Percentiles rank a stretch among this genome's conserved stretches.
Conservation (phyloP, 1,284 basidiomycete genomes). For the Leccinum angustisporum region DNA sequence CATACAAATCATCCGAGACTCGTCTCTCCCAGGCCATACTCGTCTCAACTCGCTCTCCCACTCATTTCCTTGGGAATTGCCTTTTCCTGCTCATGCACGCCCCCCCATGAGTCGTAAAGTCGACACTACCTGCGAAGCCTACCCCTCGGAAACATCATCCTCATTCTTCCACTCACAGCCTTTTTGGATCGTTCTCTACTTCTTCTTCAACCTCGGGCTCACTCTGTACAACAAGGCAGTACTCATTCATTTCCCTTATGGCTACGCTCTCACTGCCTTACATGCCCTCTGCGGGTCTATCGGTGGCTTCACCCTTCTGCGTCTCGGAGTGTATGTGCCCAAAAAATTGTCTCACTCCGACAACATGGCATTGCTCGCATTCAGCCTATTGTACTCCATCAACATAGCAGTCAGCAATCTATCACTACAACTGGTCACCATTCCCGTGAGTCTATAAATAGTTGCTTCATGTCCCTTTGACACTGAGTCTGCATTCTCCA, state of each 20-base stretch:
- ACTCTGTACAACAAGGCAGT: conserved; percentile 93
- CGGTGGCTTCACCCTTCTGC: conserved; percentile 73
- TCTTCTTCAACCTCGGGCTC: conserved; percentile 84
- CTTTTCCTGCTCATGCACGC: conserved; percentile 16
- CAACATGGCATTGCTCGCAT: conserved; percentile 66
- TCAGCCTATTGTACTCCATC: conserved; percentile 86
- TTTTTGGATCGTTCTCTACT: conserved; percentile 80
- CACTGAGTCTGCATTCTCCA: conserved; percentile 30
- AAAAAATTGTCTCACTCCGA: conserved; percentile 57
- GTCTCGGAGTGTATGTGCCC: conserved; percentile 61
- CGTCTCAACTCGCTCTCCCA: conserved; percentile 5
- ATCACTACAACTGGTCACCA: conserved; percentile 84
- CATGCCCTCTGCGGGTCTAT: conserved; percentile 82
- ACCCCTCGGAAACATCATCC: conserved; percentile 6
- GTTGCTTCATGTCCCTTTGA: neutral
- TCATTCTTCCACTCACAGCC: conserved; percentile 37
- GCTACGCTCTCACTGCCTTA: conserved; percentile 85
- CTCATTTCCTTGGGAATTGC: conserved; percentile 25
- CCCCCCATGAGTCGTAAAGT: neutral
- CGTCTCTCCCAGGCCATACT: neutral
- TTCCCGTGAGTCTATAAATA: conserved; percentile 65
- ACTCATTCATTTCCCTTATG: conserved; percentile 87
- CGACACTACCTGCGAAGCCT: conserved; percentile 5
- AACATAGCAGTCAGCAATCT: conserved; percentile 94
- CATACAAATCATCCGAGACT: neutral